A percentile compares a stretch with the other conserved stretches of the same genome.
Evolutionary conservation across 2,329 filamentous ascomycete species (phyloP).

Genomic region (Phymatotrichopsis omnivora): DNA sequence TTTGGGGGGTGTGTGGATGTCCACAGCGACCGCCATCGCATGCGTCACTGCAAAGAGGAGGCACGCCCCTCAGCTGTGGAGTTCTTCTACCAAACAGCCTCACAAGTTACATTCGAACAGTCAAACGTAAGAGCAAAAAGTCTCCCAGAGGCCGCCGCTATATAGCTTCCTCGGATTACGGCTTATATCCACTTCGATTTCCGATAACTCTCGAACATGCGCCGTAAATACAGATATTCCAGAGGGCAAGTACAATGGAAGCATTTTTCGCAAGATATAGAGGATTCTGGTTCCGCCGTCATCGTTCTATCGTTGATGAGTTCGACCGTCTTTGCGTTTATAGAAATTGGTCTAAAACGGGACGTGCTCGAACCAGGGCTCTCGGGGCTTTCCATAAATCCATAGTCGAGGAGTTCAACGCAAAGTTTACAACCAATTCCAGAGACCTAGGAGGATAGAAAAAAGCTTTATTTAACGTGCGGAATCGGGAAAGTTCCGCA

Average conservation of each 20-base stretch:
- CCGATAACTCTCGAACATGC: too few species aligned
- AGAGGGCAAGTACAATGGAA: constrained; percentile 9
- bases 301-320: constrained; percentile 5
- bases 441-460: constrained; percentile 12
- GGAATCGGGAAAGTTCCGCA: constrained; percentile 8
- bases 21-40: too few species aligned
- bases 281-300: background rate
- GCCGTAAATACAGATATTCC: too few species aligned
- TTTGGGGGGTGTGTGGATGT: too few species aligned
- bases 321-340: constrained; percentile 1
- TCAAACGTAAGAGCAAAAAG: too few species aligned
- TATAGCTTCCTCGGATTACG: too few species aligned
- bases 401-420: constrained; percentile 18
- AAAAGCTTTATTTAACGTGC: constrained; percentile 15
- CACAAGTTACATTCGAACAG: too few species aligned
- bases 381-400: constrained; percentile 5
- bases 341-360: constrained; percentile 3
- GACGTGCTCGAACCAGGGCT: constrained; percentile 4
- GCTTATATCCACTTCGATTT: too few species aligned
- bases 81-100: too few species aligned
- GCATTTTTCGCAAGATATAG: constrained; percentile 8
- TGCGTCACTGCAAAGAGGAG: too few species aligned
- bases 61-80: too few species aligned
- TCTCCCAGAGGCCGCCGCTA: too few species aligned
- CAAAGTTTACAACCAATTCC: constrained; percentile 10